These are phyloP conservation scores for Evernia prunastri DNA, from an alignment of 495 filamentous ascomycete genomes.

Conservation along the genomic window DNA sequence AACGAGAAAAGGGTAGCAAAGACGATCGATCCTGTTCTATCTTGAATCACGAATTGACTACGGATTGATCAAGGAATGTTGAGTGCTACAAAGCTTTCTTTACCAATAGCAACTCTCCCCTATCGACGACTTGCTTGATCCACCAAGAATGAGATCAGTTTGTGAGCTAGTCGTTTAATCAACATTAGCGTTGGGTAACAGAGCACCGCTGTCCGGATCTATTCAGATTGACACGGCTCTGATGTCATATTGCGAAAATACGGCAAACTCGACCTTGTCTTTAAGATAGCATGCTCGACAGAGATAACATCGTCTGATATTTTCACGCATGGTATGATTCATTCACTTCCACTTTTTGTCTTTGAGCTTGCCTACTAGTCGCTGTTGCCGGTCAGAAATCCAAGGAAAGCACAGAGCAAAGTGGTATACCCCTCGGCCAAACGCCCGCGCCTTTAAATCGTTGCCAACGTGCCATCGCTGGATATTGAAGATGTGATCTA, in stretches of 20 bases:
- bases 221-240: not conserved
- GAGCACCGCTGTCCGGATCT: not conserved
- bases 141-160: not conserved
- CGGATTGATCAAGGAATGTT: not conserved
- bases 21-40: not conserved
- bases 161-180: not conserved
- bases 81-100: not conserved
- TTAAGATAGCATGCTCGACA: not conserved
- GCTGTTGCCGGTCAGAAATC: not conserved
- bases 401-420: not conserved
- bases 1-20: not conserved
- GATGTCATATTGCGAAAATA: not conserved
- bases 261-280: not conserved
- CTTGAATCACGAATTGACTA: not conserved
- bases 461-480: not conserved
- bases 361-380: not conserved
- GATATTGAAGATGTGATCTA: not conserved
- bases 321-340: not conserved
- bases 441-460: not conserved
- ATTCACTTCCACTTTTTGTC: not conserved
- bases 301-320: not conserved
- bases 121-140: not conserved
- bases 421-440: conserved; percentile 4
- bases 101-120: not conserved
- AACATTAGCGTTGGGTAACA: not conserved